Conservation (phyloP, 1,139 yeast genomes). For the Geotrichum klebahnii region DNA sequence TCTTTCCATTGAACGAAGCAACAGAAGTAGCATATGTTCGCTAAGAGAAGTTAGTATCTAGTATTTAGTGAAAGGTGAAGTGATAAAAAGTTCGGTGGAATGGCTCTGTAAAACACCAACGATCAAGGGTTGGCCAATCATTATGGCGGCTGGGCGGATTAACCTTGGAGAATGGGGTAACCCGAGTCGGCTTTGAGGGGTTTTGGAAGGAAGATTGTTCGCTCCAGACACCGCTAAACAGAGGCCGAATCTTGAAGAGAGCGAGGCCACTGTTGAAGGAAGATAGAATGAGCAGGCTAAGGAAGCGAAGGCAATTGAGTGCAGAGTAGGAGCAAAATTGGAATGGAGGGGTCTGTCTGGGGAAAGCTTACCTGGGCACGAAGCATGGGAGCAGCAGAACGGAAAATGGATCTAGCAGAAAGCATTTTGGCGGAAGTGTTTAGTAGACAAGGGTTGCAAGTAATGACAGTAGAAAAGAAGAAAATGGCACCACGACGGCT, state of each 20-base stretch:
- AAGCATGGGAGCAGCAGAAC: conserved; percentile 20
- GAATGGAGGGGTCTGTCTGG: not conserved
- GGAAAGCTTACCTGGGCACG: conserved; percentile 23
- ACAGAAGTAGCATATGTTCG: conserved; percentile 47
- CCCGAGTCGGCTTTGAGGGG: not conserved
- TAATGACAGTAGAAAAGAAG: conserved; percentile 2
- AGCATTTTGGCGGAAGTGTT: conserved; percentile 18
- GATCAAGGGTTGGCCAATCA: no score
- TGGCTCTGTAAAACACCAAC: no score
- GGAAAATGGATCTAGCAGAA: conserved; percentile 23
- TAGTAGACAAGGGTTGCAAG: not conserved
- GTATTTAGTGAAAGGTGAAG: no score
- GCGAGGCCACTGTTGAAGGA: not conserved
- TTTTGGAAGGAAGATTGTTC: not conserved
- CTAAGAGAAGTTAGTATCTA: conserved; percentile 10
- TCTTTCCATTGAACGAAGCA: conserved; percentile 56
- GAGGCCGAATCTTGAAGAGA: not conserved
- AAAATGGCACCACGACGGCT: no score
- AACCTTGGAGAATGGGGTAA: no score
- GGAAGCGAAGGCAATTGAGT: not conserved
- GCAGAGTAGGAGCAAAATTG: no score
- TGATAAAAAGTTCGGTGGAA: not conserved
- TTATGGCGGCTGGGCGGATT: no score
- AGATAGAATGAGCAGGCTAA: not conserved
- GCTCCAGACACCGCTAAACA: not conserved